Conservation (phyloP, 345 rosid species). For the Streptanthus diversifolius region DNA sequence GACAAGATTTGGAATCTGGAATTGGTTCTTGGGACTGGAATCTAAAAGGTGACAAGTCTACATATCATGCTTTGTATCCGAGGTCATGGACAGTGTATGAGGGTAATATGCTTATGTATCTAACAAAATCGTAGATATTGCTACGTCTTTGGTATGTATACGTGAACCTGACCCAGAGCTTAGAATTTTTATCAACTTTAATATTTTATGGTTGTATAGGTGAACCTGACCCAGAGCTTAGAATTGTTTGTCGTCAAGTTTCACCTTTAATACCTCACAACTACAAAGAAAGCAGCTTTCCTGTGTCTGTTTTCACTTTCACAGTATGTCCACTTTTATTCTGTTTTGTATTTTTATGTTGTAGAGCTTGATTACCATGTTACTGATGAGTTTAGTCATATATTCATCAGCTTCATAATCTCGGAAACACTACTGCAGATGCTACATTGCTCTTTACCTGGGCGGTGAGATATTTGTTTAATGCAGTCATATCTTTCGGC, state of each 20-base stretch:
- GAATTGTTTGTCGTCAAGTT: slow-evolving; percentile 78
- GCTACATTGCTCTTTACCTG: slow-evolving; percentile 89
- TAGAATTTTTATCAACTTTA: slow-evolving; percentile 39
- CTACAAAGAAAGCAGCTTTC: slow-evolving; percentile 90
- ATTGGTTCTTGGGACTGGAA: slow-evolving; percentile 96
- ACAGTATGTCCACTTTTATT: slow-evolving; percentile 44
- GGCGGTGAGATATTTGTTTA: slow-evolving; percentile 55
- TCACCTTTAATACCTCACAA: slow-evolving; percentile 93
- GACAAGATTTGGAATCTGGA: slow-evolving; percentile 57
- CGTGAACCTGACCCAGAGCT: slow-evolving; percentile 96
- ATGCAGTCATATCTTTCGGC: not conserved
- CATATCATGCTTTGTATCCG: slow-evolving; percentile 91
- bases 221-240: slow-evolving; percentile 92
- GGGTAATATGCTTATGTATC: slow-evolving; percentile 45
- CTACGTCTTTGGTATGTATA: slow-evolving; percentile 18
- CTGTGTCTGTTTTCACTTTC: slow-evolving; percentile 77
- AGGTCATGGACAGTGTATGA: slow-evolving; percentile 95
- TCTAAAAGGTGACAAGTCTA: slow-evolving; percentile 67
- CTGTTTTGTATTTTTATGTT: not conserved
- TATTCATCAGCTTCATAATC: slow-evolving; percentile 61
- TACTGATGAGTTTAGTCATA: slow-evolving; percentile 21
- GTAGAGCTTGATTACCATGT: not conserved
- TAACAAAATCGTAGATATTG: not conserved
- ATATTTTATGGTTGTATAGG: slow-evolving; percentile 41
- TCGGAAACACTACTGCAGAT: slow-evolving; percentile 63